Base-by-base conservation (phyloP, 495 filamentous ascomycete species). In the Barbatosphaeria neglecta region DNA sequence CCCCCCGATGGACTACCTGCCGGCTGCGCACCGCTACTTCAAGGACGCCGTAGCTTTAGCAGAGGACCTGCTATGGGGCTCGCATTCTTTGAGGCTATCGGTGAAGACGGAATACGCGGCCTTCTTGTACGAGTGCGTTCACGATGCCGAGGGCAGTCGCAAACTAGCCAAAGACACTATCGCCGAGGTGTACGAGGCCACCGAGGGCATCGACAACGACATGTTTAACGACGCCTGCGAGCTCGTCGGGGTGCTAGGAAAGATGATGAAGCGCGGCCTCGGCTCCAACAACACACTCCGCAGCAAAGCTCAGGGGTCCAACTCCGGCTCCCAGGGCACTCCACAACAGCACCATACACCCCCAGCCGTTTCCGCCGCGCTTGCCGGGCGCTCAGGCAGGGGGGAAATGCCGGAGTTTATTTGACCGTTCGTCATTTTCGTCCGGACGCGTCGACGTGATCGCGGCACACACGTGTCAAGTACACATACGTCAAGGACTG, bases 61-160 rank as follows among this genome's bases (percentile, higher is more conserved):
- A 4, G 83, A 87, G 22, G 59, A 65, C 11, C 68, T 86, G 9
- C 73, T 97, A 16, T 85, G 88, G 48, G 89, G 89, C 24, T 89
- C 86, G 0, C 87, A 97, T 51, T 92, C 92, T 1, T 73, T 98
- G 15, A 84, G 92, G 2, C 73, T 98, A 0, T 92, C 86, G 0
- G 84, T 95, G 15, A 93, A 93, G 50, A 81, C 94, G 10, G 92
- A 98, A 63, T 92, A 89, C 59, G 78, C 82, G n/a, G 92, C 90
- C 2, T 98, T 95, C 57, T 71, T 95, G 4, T 95, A 92, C 69
- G 92, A 98, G 57, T 96, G 90, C 55, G 72, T 89, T 7, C 86
- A 92, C 55, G 90, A 97, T 50, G 65, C 74, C 43, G 79, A 84
- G 18, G 78, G 72, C 37, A 84, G 85, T 45, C 74, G 88, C 11